Conservation (phyloP, 1,284 basidiomycete species). For the Irpex sp. region DNA sequence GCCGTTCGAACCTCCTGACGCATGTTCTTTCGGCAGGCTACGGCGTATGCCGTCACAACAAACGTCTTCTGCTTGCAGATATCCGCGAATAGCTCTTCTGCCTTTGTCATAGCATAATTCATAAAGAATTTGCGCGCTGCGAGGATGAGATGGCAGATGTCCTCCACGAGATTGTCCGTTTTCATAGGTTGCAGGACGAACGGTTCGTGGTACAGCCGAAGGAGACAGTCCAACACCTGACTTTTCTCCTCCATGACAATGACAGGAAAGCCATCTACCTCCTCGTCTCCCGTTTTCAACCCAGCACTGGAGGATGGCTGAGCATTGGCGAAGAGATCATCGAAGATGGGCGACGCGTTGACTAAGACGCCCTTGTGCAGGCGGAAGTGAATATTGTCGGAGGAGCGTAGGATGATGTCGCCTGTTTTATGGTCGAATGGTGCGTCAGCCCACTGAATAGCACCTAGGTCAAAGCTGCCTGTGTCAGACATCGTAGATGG, state of each 20-base stretch:
- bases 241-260: conserved; percentile 3
- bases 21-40: conserved; percentile 9
- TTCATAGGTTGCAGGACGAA: not conserved
- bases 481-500: too few species aligned
- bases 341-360: conserved; percentile 17
- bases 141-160: not conserved
- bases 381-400: conserved; percentile 14
- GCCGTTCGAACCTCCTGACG: conserved; percentile 6
- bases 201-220: conserved; percentile 6
- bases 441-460: not conserved
- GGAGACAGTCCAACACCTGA: conserved; percentile 3
- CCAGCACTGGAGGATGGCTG: not conserved
- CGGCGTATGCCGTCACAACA: conserved; percentile 10
- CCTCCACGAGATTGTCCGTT: not conserved
- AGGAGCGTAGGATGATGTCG: conserved; percentile 16
- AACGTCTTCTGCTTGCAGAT: not conserved
- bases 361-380: conserved; percentile 13
- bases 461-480: too few species aligned
- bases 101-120: not conserved
- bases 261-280: not conserved
- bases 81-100: not conserved
- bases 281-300: not conserved
- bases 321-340: conserved; percentile 14
- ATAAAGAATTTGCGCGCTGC: not conserved
- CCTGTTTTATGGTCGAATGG: not conserved